Evolutionary conservation across 1,284 basidiomycete species (phyloP), one percentile per base, ranked within the genome.

Genomic region (Ganoderma leucocontextum): DNA sequence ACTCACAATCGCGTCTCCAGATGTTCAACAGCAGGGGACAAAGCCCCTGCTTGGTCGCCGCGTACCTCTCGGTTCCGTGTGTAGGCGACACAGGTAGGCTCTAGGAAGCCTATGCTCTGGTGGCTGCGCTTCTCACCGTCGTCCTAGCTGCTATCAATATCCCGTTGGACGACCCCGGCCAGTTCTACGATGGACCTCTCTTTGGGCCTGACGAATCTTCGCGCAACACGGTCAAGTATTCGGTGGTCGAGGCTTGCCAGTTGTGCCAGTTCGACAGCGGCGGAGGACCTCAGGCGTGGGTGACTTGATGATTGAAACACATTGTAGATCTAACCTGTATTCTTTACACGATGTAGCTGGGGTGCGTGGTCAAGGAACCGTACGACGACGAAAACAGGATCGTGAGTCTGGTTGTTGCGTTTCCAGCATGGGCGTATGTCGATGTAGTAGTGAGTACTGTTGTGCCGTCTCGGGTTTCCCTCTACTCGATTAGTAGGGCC

Each of bases 191-290:
- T 15, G 41, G 15, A n/a, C 57, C 52, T 13, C 52, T 55, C 33
- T 55, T 55, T 29, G 52, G 29, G 15, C 29, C 52, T 2, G 49
- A 36, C 41, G 10, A 29, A n/a, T 62, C 62, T 25, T 17, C 36
- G 13, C 64, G 67, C 63, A 68, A 68, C 49, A 64, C 59, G 7
- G 63, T 68, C 22, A 39, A 35, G 59, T 64, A 68, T 15, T 64
- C 67, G 4, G 29, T 68, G 6, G 33, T 36, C 33, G 52, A 52
- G 33, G 67, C 52, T 0, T 68, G 67, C 12, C 39, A 42, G 39
- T 12, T 22, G 6, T 55, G 52, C 15, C 52, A 55, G 52, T 55
- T 55, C 29, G 29, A 35, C 52, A 35, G 15, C 52, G 52, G 29
- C 25, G 52, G 8, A 9, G 52, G 8, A 29, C 52, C 52, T 19